A percentile compares a stretch with the other conserved stretches of the same genome.
These are phyloP conservation scores for Pseudomicrostroma phylloplanum DNA, from an alignment of 1,284 basidiomycete species.

Conservation along the genomic window DNA sequence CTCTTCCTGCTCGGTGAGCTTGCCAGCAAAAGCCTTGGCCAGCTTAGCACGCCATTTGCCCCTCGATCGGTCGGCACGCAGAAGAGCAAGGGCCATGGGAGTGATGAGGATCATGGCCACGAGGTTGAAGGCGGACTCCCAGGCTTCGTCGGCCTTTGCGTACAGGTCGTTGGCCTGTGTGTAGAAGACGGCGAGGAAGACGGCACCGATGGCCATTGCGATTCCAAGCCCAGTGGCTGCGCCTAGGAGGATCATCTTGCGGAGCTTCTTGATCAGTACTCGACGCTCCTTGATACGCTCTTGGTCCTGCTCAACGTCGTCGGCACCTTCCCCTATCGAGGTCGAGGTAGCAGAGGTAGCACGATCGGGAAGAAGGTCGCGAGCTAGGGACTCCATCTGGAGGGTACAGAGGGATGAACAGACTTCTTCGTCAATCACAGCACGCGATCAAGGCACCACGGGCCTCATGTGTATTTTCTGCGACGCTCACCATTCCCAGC, in stretches of 20 bases:
- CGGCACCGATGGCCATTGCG: constrained; percentile 41
- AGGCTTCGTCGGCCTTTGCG: constrained; percentile 50
- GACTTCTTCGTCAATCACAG: too few species aligned
- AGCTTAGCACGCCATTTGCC: constrained; percentile 45
- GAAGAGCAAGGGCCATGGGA: constrained; percentile 46
- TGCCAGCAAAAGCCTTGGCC: constrained; percentile 26
- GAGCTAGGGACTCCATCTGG: constrained; percentile 4
- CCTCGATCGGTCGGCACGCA: constrained; percentile 39
- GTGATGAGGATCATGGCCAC: constrained; percentile 45
- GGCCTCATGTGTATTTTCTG: too few species aligned
- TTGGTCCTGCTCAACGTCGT: not conserved
- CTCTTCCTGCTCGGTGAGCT: not conserved
- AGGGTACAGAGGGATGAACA: too few species aligned
- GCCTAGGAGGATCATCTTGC: constrained; percentile 32
- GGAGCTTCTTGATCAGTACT: constrained; percentile 23
- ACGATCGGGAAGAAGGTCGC: not conserved
- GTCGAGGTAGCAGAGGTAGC: constrained; percentile 13
- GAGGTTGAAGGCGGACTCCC: constrained; percentile 48
- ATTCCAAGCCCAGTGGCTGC: constrained; percentile 35
- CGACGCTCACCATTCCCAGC: constrained; percentile 26
- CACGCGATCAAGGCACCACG: too few species aligned
- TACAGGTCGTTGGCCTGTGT: constrained; percentile 57
- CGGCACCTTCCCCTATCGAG: not conserved
- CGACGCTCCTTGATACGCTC: constrained; percentile 23
- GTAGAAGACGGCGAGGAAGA: constrained; percentile 47